Evolutionary conservation across 805 yeast species (phyloP), one percentile per base, ranked within the genome.

Genomic region (Candida ponderosae): DNA sequence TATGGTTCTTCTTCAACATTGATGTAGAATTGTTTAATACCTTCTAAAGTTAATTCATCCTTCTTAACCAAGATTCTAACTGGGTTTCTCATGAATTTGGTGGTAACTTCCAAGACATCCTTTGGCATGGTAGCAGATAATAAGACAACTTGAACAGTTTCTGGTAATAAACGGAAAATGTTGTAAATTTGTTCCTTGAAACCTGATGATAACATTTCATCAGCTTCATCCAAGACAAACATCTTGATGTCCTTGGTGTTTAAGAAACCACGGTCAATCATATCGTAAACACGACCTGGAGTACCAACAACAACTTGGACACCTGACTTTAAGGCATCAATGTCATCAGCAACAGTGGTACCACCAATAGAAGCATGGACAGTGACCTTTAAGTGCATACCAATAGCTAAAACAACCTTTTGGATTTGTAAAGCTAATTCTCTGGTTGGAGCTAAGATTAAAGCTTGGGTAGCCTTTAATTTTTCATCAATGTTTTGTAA

Each of bases 351-450:
- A 61, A 87, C 75, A 43, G 86, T 76, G 44, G 95, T 90, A 62
- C 98, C 98, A 65, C 98, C 98, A 56, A 93, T 86, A 66, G 95
- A 90, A 38, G 97, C 96, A 62, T 93, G 97, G 54, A 93, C 89
- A 47, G 81, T 78, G 44, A 90, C 76, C 57, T 86, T 81, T 81
- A 93, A 79, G 72, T 84, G 86, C 64, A 79, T 78, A 48, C 97
- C 97, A 51, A 93, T 74, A 51, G 89, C 83, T 59, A 80, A 72
- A 37, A 90, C 86, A 51, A 93, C 98, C 61, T 81, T 85, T 68
- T 87, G 95, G 62, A 93, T 93, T 74, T 93, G 98, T 51, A 79
- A 71, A 35, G 97, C 97, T 63, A 93, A 76, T 72, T 90, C 98
- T 72, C 98, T 82, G 50, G 98, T 90, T 55, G 98, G 97, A 40